Base-by-base conservation (phyloP, 345 rosid genomes). In the Hibiscus trionum region DNA sequence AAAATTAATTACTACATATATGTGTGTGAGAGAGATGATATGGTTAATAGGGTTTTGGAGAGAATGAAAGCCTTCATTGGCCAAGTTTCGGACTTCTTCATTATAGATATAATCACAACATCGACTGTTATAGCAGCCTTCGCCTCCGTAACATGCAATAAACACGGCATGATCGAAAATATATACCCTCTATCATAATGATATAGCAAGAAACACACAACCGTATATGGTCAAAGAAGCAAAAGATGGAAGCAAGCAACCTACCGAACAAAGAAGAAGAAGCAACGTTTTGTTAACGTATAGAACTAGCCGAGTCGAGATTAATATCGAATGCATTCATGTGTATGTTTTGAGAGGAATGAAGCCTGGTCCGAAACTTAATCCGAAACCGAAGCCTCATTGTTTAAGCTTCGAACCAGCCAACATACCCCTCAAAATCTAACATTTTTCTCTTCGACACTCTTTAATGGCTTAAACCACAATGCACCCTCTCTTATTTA, bases 321-420 rank as follows among this genome's bases (percentile, higher is more conserved):
- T 4, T 2, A 56, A 10, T 3, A 10, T 3, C 7, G 5, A 55
- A 17, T 2, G 1, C 12, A 55, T 55, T 24, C 29, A 21, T 60
- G 11, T 1, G 4, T 39, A 27, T 8, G 64, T 61, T 49, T 72
- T 72, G 83, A 80, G 83, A 80, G 85, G 85, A 80, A 82, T 80
- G 85, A 82, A 82, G 85, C 85, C 83, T 82, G 83, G 85, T 83
- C 82, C 79, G 76, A 80, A 81, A 71, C 83, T 55, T 37, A 17
- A 9, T 42, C 50, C 26, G 10, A 2, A 24, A 16, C 24, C 14
- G 11, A 33, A 61, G 66, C 12, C 11, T 2, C 5, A 5, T 65
- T 17, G 29, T 19, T 21, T 21, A 75, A 75, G 83, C 86, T 68
- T 83, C 81, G 80, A 72, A 76, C 83, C 83, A 82, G 81, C 78